These are phyloP conservation scores for Tirmania nivea DNA, from an alignment of 495 filamentous ascomycete genomes.

Conservation along the genomic window DNA sequence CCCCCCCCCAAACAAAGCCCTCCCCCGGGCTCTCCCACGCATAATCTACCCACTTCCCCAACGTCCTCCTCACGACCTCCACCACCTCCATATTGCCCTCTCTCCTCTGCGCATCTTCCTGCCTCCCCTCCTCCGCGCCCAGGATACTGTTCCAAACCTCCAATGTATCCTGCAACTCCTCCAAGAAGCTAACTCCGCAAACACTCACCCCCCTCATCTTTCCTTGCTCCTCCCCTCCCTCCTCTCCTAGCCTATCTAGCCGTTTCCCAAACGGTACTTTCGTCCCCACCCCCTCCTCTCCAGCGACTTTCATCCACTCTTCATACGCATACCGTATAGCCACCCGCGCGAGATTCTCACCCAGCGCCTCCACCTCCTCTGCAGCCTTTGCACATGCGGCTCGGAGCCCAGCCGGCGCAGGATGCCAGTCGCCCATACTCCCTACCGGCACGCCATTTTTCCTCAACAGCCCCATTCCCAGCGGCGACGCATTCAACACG, in stretches of 20 bases:
- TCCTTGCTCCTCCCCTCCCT: constrained; percentile 16
- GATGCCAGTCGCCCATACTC: constrained; percentile 65
- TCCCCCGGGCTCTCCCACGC: constrained; percentile 37
- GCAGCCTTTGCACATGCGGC: constrained; percentile 32
- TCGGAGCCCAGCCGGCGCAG: constrained; percentile 51
- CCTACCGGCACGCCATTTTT: constrained; percentile 51
- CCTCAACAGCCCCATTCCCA: constrained; percentile 78
- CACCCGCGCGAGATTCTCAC: constrained; percentile 59
- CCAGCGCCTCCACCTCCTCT: constrained; percentile 32
- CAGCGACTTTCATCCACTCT: constrained; percentile 48
- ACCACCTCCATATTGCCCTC: constrained; percentile 30
- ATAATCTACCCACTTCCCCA: constrained; percentile 42
- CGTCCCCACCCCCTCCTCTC: constrained; percentile 29
- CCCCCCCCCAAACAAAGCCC: constrained; percentile 24
- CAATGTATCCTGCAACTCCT: neutral
- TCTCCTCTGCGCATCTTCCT: constrained; percentile 21
- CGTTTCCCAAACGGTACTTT: constrained; percentile 24
- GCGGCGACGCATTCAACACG: constrained; percentile 64
- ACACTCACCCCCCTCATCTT: neutral
- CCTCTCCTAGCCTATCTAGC: constrained; percentile 25
- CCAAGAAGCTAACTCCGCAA: neutral
- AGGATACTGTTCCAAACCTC: neutral
- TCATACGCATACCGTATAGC: constrained; percentile 72
- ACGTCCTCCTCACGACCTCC: constrained; percentile 30
- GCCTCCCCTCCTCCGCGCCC: neutral